Evolutionary conservation across 2,329 filamentous ascomycete species (phyloP).

Genomic region (Raffaelea arxii): DNA sequence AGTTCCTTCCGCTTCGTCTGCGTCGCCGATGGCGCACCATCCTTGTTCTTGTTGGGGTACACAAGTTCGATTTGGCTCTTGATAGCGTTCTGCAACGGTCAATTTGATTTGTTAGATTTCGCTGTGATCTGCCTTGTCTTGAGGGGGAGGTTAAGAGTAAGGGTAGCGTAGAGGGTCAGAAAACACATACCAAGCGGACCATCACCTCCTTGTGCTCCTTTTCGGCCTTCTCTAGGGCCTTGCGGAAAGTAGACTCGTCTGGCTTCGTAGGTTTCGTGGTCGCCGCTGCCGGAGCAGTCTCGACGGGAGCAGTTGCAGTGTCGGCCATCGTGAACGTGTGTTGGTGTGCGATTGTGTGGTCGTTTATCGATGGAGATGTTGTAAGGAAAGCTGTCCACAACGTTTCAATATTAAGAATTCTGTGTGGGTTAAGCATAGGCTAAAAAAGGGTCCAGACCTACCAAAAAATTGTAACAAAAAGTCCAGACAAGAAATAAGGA

Average conservation of each 20-base stretch:
- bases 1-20: constrained; percentile 82
- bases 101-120: too few species aligned
- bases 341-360: too few species aligned
- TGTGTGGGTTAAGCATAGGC: too few species aligned
- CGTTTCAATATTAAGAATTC: too few species aligned
- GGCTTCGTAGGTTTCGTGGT: constrained; percentile 69
- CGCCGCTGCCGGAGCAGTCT: constrained; percentile 35
- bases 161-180: not conserved
- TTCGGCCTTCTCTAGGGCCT: constrained; percentile 67
- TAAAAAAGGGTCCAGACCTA: too few species aligned
- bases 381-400: too few species aligned
- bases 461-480: too few species aligned
- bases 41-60: constrained; percentile 62
- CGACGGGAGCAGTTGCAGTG: constrained; percentile 19
- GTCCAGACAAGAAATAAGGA: too few species aligned
- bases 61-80: constrained; percentile 83
- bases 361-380: too few species aligned
- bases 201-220: constrained; percentile 76
- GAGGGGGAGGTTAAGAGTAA: not conserved
- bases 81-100: constrained; percentile 84
- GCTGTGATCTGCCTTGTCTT: too few species aligned
- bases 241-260: constrained; percentile 77
- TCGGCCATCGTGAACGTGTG: constrained; percentile 43
- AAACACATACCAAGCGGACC: constrained; percentile 36
- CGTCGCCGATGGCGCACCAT: constrained; percentile 63